phyloP scores from a whole-genome alignment of 345 rosid species.

The Hibiscus tridactylites region DNA sequence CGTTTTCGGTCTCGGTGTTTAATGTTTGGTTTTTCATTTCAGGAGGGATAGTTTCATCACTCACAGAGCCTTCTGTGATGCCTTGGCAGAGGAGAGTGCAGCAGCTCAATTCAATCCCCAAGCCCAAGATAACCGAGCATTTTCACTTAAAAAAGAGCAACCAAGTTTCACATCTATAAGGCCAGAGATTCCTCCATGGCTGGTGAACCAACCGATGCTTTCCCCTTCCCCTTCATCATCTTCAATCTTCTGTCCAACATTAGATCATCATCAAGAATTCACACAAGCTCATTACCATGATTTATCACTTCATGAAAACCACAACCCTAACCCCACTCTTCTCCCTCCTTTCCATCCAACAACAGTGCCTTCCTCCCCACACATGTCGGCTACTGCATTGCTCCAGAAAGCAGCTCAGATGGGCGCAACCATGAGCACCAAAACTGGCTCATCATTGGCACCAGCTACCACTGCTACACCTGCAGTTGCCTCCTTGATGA shows the following conservation, averaged over 20 bases:
- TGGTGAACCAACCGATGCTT: neutral
- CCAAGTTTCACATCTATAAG: neutral
- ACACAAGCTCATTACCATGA: neutral
- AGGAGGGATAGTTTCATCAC: conserved; percentile 95
- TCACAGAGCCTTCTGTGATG: conserved; percentile 96
- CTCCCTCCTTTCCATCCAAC: too few species aligned
- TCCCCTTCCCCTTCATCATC: conserved; percentile 20
- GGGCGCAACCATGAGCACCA: conserved; percentile 52
- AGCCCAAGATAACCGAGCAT: conserved; percentile 10
- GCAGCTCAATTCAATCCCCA: conserved; percentile 9
- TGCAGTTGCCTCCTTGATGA: conserved; percentile 11
- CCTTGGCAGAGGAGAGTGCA: conserved; percentile 66
- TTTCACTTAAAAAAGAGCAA: conserved; percentile 9
- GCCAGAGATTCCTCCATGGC: conserved; percentile 13
- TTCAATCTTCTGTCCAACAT: conserved; percentile 10
- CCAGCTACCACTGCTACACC: neutral
- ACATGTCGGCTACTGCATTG: conserved; percentile 73
- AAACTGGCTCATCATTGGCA: conserved; percentile 21
- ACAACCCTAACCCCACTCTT: conserved; percentile 1
- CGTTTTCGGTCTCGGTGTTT: too few species aligned
- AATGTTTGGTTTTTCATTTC: too few species aligned
- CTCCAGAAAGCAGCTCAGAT: conserved; percentile 87
- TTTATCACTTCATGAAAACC: conserved; percentile 14
- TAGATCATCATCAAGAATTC: conserved; percentile 7
- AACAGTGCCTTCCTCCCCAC: conserved; percentile 13